These are phyloP conservation scores for Mariannaea elegans DNA, from an alignment of 2,329 filamentous ascomycete genomes.

Conservation along the genomic window DNA sequence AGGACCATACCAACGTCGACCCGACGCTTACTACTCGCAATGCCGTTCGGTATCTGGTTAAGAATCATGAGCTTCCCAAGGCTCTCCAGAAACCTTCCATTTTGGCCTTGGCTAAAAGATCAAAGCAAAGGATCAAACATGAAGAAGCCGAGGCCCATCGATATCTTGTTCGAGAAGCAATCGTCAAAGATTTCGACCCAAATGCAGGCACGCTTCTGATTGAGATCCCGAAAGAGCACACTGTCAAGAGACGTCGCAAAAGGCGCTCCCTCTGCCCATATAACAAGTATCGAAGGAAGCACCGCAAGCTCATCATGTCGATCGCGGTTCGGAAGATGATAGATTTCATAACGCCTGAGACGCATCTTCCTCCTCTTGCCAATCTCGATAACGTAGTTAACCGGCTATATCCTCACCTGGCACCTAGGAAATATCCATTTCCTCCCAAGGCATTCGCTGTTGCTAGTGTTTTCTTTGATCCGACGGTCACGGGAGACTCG, in stretches of 20 bases:
- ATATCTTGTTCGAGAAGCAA: constrained; percentile 58
- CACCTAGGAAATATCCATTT: constrained; percentile 14
- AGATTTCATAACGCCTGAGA: constrained; percentile 60
- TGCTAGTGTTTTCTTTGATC: constrained; percentile 50
- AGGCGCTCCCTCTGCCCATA: constrained; percentile 36
- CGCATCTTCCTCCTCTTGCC: constrained; percentile 50
- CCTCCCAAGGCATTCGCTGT: constrained; percentile 53
- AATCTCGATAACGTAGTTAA: constrained; percentile 57
- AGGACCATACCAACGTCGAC: constrained; percentile 85
- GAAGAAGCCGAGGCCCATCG: constrained; percentile 63
- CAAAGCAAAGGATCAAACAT: constrained; percentile 52
- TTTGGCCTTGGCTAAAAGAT: constrained; percentile 65
- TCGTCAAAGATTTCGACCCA: constrained; percentile 58
- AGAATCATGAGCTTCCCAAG: constrained; percentile 67
- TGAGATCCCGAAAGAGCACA: constrained; percentile 49
- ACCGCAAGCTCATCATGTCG: constrained; percentile 55
- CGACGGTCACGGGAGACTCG: constrained; percentile 33
- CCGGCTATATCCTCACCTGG: constrained; percentile 59
- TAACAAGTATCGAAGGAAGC: constrained; percentile 41
- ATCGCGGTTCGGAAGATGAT: constrained; percentile 59
- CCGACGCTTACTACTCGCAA: constrained; percentile 82
- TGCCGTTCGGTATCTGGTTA: constrained; percentile 74
- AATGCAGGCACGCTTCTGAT: constrained; percentile 58
- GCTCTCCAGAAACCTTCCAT: constrained; percentile 75
- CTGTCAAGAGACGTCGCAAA: constrained; percentile 27